Evolutionary conservation across 2,329 filamentous ascomycete species (phyloP).

Genomic region (Colletotrichum simmondsii): DNA sequence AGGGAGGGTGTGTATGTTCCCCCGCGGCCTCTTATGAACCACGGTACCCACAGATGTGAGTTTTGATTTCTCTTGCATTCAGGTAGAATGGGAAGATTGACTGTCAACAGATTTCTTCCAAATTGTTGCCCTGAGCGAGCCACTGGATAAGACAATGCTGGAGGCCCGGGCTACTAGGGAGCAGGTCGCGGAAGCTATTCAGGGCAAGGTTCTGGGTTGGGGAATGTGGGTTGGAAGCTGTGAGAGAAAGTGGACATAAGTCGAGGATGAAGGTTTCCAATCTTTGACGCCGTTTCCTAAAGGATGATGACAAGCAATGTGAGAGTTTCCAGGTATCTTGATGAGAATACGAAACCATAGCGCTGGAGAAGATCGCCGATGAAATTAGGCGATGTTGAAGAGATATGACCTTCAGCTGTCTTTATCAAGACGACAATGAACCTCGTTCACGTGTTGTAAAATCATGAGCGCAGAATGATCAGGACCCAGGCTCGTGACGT

Average conservation of each 20-base stretch:
- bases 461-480: constrained; percentile 36
- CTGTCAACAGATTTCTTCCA: constrained; percentile 55
- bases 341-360: not conserved
- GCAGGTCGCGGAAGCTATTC: constrained; percentile 53
- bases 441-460: constrained; percentile 13
- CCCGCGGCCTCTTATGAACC: constrained; percentile 58
- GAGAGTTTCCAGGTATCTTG: not conserved
- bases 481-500: constrained; percentile 40
- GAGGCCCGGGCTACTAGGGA: constrained; percentile 51
- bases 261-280: not conserved
- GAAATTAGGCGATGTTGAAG: not conserved
- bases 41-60: constrained; percentile 62
- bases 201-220: constrained; percentile 61
- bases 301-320: not conserved
- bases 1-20: constrained; percentile 54
- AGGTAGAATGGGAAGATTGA: not conserved
- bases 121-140: constrained; percentile 57
- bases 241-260: constrained; percentile 50
- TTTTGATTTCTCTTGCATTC: not conserved
- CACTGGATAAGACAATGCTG: constrained; percentile 50
- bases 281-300: not conserved
- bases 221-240: constrained; percentile 58
- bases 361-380: not conserved
- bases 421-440: not conserved
- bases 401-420: not conserved